Evolutionary conservation across 257 asterid species (phyloP).

Genomic region (Perilla frutescens): DNA sequence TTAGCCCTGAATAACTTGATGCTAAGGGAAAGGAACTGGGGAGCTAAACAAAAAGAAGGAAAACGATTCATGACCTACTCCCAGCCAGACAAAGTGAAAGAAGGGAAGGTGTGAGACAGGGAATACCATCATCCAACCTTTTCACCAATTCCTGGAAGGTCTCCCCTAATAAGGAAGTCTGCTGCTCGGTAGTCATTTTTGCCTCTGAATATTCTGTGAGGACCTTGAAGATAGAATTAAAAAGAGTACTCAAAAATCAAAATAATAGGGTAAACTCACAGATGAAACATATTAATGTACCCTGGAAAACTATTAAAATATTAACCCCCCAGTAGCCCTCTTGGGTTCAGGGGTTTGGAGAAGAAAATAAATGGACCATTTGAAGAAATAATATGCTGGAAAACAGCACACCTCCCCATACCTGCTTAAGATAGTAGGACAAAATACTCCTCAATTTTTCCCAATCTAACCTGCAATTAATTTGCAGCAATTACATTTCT

Average conservation of each 20-base stretch:
- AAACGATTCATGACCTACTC: background rate
- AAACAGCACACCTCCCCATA: constrained; percentile 47
- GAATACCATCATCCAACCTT: constrained; percentile 98
- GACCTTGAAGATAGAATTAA: constrained; percentile 53
- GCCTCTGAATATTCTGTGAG: constrained; percentile 90
- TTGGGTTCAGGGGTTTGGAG: constrained; percentile 26
- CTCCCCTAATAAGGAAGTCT: constrained; percentile 75
- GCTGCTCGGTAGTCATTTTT: constrained; percentile 72
- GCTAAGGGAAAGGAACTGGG: background rate
- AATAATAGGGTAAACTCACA: background rate
- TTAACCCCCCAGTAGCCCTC: background rate
- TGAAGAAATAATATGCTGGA: background rate
- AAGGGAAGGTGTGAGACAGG: constrained; percentile 44
- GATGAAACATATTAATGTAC: background rate
- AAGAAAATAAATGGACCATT: constrained; percentile 7
- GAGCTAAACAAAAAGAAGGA: constrained; percentile 7
- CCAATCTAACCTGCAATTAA: constrained; percentile 80
- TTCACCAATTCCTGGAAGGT: constrained; percentile 74
- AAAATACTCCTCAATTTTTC: constrained; percentile 68
- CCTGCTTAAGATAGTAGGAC: constrained; percentile 85
- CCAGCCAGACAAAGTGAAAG: constrained; percentile 29
- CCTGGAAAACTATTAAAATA: too few relatives aligned
- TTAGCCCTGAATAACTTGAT: background rate
- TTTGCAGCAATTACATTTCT: too few relatives aligned
- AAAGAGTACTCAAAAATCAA: background rate